Conservation (phyloP, 306 rosid genomes). For the Rubus parviflorus region DNA sequence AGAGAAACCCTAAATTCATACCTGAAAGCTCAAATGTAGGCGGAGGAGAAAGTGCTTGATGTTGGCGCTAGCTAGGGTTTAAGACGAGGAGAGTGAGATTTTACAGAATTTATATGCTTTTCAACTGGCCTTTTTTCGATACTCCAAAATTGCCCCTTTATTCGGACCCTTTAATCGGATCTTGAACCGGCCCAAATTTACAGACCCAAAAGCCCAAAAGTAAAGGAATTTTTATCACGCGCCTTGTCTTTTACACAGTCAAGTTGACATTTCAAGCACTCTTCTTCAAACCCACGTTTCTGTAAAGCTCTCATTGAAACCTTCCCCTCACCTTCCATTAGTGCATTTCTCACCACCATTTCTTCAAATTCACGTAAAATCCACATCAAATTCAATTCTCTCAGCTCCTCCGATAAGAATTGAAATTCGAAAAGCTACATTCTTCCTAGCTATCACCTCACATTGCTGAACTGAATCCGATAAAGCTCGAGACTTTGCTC, state of each 20-base stretch:
- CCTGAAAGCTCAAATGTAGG: conserved; percentile 9
- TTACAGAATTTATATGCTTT: neutral
- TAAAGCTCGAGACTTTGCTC: neutral
- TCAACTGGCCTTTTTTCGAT: fast-evolving
- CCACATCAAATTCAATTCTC: conserved; percentile 9
- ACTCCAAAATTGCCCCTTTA: neutral
- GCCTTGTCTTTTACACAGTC: neutral
- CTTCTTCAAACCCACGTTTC: conserved; percentile 50
- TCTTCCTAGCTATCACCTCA: neutral
- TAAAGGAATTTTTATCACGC: neutral
- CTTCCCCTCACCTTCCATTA: conserved; percentile 31
- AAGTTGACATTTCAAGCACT: conserved; percentile 37
- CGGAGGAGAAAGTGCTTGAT: neutral
- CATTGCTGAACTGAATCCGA: neutral
- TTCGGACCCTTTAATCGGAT: neutral
- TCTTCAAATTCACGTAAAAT: conserved; percentile 23
- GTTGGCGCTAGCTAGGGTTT: conserved; percentile 20
- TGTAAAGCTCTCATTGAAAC: conserved; percentile 23
- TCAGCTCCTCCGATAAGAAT: neutral
- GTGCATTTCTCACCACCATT: neutral
- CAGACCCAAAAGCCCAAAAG: neutral
- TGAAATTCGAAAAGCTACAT: neutral
- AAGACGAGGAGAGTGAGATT: neutral
- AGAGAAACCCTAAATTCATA: neutral
- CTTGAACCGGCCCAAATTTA: neutral